Conservation (phyloP, 495 filamentous ascomycete genomes). For the Talaromyces thailandensis region DNA sequence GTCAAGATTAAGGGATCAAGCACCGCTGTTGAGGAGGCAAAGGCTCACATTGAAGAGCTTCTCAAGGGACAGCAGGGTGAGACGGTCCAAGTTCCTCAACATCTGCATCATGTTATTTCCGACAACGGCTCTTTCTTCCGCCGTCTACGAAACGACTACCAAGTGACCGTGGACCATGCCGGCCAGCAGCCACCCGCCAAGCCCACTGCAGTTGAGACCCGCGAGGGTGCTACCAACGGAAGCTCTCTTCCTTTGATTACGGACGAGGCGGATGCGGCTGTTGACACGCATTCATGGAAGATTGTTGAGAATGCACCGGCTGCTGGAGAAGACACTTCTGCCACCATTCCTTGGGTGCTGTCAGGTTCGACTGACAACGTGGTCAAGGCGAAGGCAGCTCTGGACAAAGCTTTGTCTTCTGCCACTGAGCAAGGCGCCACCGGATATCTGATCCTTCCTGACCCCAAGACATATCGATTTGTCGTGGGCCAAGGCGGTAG, state of each 20-base stretch:
- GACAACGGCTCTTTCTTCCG: slow-evolving; percentile 93
- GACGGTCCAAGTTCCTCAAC: slow-evolving; percentile 69
- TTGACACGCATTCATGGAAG: slow-evolving; percentile 70
- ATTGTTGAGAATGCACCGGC: slow-evolving; percentile 49
- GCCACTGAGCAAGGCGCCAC: slow-evolving; percentile 62
- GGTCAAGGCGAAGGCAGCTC: slow-evolving; percentile 61
- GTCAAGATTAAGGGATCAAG: slow-evolving; percentile 79
- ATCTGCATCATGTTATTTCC: slow-evolving; percentile 71
- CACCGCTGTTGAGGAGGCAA: slow-evolving; percentile 71
- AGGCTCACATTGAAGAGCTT: slow-evolving; percentile 68
- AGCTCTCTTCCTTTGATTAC: slow-evolving; percentile 76
- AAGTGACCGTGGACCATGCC: slow-evolving; percentile 83
- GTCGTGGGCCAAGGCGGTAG: slow-evolving; percentile 84
- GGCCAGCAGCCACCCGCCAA: slow-evolving; percentile 65
- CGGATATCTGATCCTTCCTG: slow-evolving; percentile 83
- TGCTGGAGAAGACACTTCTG: slow-evolving; percentile 27
- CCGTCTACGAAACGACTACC: slow-evolving; percentile 67
- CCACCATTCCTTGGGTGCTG: slow-evolving; percentile 86
- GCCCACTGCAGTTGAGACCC: slow-evolving; percentile 36
- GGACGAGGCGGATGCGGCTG: slow-evolving; percentile 56
- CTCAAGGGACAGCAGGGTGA: slow-evolving; percentile 83
- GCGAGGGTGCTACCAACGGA: slow-evolving; percentile 33
- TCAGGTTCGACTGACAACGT: slow-evolving; percentile 68
- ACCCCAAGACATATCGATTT: slow-evolving; percentile 80
- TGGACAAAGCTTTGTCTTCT: slow-evolving; percentile 61